Evolutionary conservation across 441 rosid genomes (phyloP), one percentile per base, ranked within the genome.

Genomic region (Bocquillonia castaneifolia): DNA sequence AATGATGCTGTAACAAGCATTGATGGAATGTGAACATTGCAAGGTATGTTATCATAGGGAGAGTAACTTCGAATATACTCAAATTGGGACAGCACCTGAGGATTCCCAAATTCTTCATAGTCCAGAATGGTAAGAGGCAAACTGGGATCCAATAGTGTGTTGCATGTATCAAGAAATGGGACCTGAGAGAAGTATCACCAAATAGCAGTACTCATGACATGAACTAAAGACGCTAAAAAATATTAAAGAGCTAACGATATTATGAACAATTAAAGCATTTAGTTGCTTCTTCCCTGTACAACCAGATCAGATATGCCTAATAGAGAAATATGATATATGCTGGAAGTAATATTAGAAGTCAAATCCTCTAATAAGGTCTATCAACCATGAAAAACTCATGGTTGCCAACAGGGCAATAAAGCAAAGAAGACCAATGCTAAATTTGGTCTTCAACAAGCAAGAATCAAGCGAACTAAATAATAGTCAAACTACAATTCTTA

Each of bases 81-180:
- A 34, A 86, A 91, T 36, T 89, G 80, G n/a, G 85, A 74, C 66
- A 67, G 50, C 57, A 79, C 74, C 67, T 78, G 79, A 3, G 98
- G 98, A 70, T 89, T 86, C 57, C 98, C 98, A 67, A 93, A 93
- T 79, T 93, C 98, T 79, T 89, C 95, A 62, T 89, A 83, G 83
- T 93, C 98, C 75, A 91, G 76, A 12, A 78, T 71, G 14, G 96
- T 86, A 31, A 93, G 95, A 44, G 97, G 97, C 77, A 93, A 83
- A 65, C 72, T 80, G 26, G 98, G 85, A 76, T 93, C 98, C 52
- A 84, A 72, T 74, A 88, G 71, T 39, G 97, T 84, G 79, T 88
- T 89, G 77, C 92, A 81, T 56, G 83, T 76, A 39, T 93, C 98
- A 42, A 93, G 88, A 78, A 93, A 93, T 2, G 96, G 97, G 59